Evolutionary conservation across 106 monocot genomes (phyloP), one percentile per base, ranked within the genome.

Genomic region (Dendrobium nobile): DNA sequence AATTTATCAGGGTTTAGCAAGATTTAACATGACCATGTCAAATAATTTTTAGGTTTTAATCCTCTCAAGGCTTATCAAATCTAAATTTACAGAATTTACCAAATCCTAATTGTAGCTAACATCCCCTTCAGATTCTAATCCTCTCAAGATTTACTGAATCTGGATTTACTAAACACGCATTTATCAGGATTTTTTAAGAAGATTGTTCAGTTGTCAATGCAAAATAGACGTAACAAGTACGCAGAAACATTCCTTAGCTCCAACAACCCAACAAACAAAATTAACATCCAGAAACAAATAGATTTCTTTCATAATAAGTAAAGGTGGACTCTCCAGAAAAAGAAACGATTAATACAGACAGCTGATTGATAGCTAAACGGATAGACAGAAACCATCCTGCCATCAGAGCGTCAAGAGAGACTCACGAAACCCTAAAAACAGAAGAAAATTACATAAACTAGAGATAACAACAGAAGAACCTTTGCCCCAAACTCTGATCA

Each of bases 341-440:
- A 10, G 5, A 61, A 61, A n/a, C 19, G n/a, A 7, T 61, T 61
- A 22, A n/a, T 61, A 61, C 4, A 61, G 8, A 61, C n/a, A 22
- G 1, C 1, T 61, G 13, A 51, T 3, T 37, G 37, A 37, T 37
- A 37, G 37, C 1, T 15, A 51, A 11, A 51, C 13, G 1, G 19
- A 55, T 19, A 15, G 55, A 55, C 13, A 55, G 55, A 55, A 19
- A 56, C 56, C 56, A 56, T 56, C 56, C 11, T 19, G 17, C 1
- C 0, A 56, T 56, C 19, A 56, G 11, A 56, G 22, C 10, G 20
- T 22, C 19, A 61, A 4, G 1, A 1, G 5, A 4, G 19, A 10
- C 61, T 61, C 61, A 61, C n/a, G n/a, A 61, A 61, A 61, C 61
- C 61, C 20, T 61, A 61, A 61, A 61, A 19, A 51, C 61, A 61